A percentile compares a stretch with the other conserved stretches of the same genome.
These are phyloP conservation scores for Sclerotinia sclerotiorum DNA, from an alignment of 2,329 filamentous ascomycete species.

Conservation along the genomic window DNA sequence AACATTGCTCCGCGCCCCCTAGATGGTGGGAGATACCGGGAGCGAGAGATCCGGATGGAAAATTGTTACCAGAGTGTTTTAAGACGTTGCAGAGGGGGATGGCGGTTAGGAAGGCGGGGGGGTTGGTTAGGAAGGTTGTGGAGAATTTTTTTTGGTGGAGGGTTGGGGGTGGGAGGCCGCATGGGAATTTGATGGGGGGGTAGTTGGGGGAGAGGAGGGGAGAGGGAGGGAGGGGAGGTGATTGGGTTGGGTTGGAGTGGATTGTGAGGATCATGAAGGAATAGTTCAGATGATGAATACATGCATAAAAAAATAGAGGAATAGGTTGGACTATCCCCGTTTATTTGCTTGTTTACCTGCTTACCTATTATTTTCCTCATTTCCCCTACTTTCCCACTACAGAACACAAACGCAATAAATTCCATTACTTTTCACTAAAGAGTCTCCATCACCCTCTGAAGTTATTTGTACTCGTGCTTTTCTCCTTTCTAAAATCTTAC, in stretches of 20 bases:
- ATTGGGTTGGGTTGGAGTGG: neutral
- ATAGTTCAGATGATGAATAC: neutral
- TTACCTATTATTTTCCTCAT: too few species aligned
- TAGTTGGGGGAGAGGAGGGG: neutral
- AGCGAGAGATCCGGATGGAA: neutral
- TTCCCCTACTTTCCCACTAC: too few species aligned
- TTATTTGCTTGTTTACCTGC: too few species aligned
- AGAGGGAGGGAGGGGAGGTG: too few species aligned
- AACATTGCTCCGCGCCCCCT: slow-evolving; percentile 45
- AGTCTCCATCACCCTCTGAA: too few species aligned
- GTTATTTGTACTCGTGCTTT: too few species aligned
- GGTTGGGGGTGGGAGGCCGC: neutral
- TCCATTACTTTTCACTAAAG: too few species aligned
- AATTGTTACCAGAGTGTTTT: neutral
- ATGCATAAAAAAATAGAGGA: too few species aligned
- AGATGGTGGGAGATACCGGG: neutral
- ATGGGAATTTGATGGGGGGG: slow-evolving; percentile 4
- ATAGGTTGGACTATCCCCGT: too few species aligned
- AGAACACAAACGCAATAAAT: too few species aligned
- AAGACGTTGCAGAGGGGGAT: neutral
- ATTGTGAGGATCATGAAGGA: neutral
- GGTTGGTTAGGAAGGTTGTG: neutral
- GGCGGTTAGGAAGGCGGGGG: neutral
- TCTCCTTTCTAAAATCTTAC: too few species aligned
- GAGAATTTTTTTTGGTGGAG: slow-evolving; percentile 22